Base-by-base conservation (phyloP, 805 yeast genomes). In the Metschnikowia vanudenii region DNA sequence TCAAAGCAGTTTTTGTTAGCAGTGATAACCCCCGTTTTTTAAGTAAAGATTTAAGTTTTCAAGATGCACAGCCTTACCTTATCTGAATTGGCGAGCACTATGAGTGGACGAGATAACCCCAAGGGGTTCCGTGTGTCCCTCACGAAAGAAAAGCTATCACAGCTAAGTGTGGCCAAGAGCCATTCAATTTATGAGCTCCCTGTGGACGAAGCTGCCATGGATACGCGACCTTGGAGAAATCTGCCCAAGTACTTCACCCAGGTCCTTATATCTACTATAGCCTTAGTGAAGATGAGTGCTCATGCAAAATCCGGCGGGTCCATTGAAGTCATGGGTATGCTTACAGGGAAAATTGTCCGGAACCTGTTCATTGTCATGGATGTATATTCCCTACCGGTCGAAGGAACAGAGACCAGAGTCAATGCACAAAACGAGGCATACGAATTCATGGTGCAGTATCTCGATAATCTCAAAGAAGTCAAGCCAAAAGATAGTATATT, bases 391-490 rank as follows among this genome's bases (percentile, higher is more conserved):
- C 67, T 94, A 32, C 98, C 98, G 0, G 97, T 92, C 1, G 92
- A 88, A 62, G 98, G 98, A 1, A 91, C 98, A 0, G 98, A 94
- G 62, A 88, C 97, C 0, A 65, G 98, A 41, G 99, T 92, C 29
- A 94, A 94, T 64, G 97, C 98, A 0, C 90, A 87, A 59, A 82
- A 83, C 14, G 98, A 92, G 60, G 96, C 95, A 0, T 91, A 91
- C 64, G 98, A 92, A 63, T 94, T 85, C 62, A 91, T 94, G 96
- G 94, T 91, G 1, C 84, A 81, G 49, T 90, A 87, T 63, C 69
- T 87, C 42, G 83, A 83, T 45, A 69, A 75, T 35, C 63, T 79
- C 51, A 78, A 79, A 58, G 64, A 69, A 20, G 68, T 75, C 16
- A 80, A 79, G 1, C 58, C 67, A 19, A 53, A 60, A n/a, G 76